Conservation (phyloP, 2,329 filamentous ascomycete genomes). For the Fusarium robinianum region DNA sequence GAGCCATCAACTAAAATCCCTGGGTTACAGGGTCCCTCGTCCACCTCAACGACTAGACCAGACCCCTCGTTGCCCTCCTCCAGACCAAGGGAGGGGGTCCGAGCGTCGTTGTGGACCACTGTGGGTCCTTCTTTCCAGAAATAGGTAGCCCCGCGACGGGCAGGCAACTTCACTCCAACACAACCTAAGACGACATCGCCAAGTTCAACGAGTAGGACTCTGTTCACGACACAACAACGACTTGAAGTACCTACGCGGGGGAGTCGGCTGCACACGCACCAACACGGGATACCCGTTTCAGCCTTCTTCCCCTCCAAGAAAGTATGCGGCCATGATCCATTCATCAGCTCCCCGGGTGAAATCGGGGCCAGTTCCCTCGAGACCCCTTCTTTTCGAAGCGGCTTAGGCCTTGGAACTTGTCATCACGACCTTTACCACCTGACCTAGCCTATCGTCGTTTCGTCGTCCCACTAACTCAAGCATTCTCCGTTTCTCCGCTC, state of each 20-base stretch:
- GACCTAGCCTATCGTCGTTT: conserved; percentile 20
- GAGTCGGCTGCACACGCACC: neutral
- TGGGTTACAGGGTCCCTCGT: conserved; percentile 12
- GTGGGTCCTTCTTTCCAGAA: conserved; percentile 27
- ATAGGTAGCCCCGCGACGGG: conserved; percentile 22
- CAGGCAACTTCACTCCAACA: conserved; percentile 17
- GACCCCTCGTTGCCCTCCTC: too few relatives aligned
- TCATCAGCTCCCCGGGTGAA: conserved; percentile 20
- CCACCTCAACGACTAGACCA: too few relatives aligned
- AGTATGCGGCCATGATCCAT: conserved; percentile 3
- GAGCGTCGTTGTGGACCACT: conserved; percentile 19
- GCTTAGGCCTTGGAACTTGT: too few relatives aligned
- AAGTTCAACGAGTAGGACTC: conserved; percentile 9
- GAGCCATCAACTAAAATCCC: too few relatives aligned
- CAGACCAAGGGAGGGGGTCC: conserved; percentile 16
- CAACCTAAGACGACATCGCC: conserved; percentile 13
- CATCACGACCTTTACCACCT: conserved; percentile 33
- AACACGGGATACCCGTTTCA: conserved; percentile 10
- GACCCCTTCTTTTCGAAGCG: conserved; percentile 14
- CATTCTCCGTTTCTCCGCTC: conserved; percentile 9
- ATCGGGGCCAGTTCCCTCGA: too few relatives aligned
- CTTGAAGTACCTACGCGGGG: too few relatives aligned
- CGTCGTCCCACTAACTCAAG: conserved; percentile 12
- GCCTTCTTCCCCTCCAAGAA: neutral
- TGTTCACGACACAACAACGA: conserved; percentile 2